phyloP scores from a whole-genome alignment of 2,329 filamentous ascomycete genomes.

The Penicillium sp. region DNA sequence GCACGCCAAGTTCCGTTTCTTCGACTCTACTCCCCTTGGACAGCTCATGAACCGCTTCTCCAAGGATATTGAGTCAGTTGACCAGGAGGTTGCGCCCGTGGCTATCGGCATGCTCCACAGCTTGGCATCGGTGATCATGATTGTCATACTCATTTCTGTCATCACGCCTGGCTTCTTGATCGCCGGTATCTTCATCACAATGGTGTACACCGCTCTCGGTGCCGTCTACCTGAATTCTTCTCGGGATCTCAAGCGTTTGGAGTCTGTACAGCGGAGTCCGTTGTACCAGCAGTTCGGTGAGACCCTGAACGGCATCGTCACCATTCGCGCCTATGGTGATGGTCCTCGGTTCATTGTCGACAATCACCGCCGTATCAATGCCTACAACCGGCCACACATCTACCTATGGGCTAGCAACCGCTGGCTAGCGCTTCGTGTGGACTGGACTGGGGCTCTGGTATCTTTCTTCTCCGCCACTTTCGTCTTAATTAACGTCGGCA shows the following conservation, averaged over 20 bases:
- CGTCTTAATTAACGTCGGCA: conserved; percentile 78
- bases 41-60: conserved; percentile 99
- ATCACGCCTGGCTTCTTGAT: conserved; percentile 92
- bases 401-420: conserved; percentile 96
- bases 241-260: conserved; percentile 91
- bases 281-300: conserved; percentile 98
- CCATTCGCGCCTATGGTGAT: conserved; percentile 94
- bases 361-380: conserved; percentile 85
- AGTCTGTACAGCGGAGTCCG: conserved; percentile 91
- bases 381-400: conserved; percentile 89
- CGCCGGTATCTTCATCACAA: conserved; percentile 79
- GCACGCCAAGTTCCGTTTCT: conserved; percentile 94
- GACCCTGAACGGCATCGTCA: conserved; percentile 90
- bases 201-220: conserved; percentile 79
- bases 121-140: conserved; percentile 73
- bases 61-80: conserved; percentile 91
- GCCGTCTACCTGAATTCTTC: conserved; percentile 88
- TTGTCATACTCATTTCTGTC: conserved; percentile 79
- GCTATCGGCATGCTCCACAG: conserved; percentile 76
- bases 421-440: conserved; percentile 92
- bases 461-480: conserved; percentile 93
- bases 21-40: conserved; percentile 91
- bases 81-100: conserved; percentile 92
- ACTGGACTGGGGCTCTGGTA: conserved; percentile 85
- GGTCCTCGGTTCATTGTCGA: conserved; percentile 91